Percentiles rank a stretch among this genome's conserved stretches.
Evolutionary conservation across 805 yeast genomes (phyloP).

Genomic region (Schizosaccharomyces cryophilus): DNA sequence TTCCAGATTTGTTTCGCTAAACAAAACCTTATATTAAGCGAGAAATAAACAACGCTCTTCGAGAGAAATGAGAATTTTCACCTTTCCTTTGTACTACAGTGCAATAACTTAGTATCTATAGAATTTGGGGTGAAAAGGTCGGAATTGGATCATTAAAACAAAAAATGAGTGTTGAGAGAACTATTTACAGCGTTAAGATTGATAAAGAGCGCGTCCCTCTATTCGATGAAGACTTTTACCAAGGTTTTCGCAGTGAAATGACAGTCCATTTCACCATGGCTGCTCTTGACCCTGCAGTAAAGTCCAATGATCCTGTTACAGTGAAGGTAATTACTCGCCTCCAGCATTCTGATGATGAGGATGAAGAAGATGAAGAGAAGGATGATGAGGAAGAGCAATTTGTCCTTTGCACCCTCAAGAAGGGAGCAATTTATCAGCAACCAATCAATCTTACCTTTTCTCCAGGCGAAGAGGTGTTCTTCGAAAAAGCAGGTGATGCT

Average conservation of each 20-base stretch:
- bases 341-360: constrained; percentile 9
- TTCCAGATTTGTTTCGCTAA: too few species aligned
- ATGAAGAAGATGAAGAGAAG: constrained; percentile 13
- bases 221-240: neutral
- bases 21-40: too few species aligned
- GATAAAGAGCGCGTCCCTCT: neutral
- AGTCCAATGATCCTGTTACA: constrained; percentile 47
- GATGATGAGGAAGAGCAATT: constrained; percentile 22
- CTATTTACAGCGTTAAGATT: neutral
- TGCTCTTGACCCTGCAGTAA: constrained; percentile 76
- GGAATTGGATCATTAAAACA: neutral
- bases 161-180: neutral
- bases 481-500: constrained; percentile 89
- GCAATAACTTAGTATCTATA: too few species aligned
- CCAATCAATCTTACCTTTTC: constrained; percentile 67
- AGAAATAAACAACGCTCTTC: too few species aligned
- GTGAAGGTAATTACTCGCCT: constrained; percentile 39
- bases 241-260: neutral
- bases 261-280: constrained; percentile 67
- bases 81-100: too few species aligned
- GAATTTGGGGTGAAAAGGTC: too few species aligned
- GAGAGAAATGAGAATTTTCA: too few species aligned
- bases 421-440: constrained; percentile 50
- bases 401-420: constrained; percentile 73
- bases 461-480: constrained; percentile 83